Evolutionary conservation across 257 asterid species (phyloP), one percentile per base, ranked within the genome.

Genomic region (Salvia rosmarinus): DNA sequence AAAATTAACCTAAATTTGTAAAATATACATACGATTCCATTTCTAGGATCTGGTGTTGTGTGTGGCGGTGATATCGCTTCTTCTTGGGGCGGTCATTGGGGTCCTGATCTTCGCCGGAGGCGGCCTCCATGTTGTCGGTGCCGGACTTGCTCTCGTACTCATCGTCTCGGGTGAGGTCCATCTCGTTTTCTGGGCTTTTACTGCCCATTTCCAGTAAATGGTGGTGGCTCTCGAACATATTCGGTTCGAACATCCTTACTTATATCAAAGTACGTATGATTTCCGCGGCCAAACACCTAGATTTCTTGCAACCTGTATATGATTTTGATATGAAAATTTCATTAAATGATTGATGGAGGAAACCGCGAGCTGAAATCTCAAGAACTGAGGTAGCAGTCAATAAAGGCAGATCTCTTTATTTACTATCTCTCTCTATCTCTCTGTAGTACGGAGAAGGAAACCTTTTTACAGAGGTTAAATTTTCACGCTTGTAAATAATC

Each of bases 41-140:
- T 79, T 89, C 95, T 5, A 75, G 84, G 80, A 85, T 89, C 78
- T 89, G 96, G 13, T 78, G 82, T 71, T 89, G 91, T 0, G 93
- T 84, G 68, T 89, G 96, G 67, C 96, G 91, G 65, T 89, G 96
- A 44, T 89, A 89, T 4, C 87, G 85, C 76, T 89, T 89, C 85
- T 83, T 88, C 74, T 85, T 89, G 14, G 90, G 89, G 13, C 89
- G 88, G 57, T 82, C 87, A 58, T 83, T 89, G 2, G 96, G 89
- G 71, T 85, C 96, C 69, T 84, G 85, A 39, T 89, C 93, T 13
- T 85, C 96, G 4, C 87, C 89, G 8, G 88, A 86, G 1, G 79
- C 84, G 13, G 85, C 79, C 68, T 87, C 96, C 88, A 85, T 82
- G 3, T 83, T 77, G 55, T 86, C 92, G 10, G 89, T 83, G 9